Conservation (phyloP, 139 green algal species). For the Tetraselmis chui region DNA sequence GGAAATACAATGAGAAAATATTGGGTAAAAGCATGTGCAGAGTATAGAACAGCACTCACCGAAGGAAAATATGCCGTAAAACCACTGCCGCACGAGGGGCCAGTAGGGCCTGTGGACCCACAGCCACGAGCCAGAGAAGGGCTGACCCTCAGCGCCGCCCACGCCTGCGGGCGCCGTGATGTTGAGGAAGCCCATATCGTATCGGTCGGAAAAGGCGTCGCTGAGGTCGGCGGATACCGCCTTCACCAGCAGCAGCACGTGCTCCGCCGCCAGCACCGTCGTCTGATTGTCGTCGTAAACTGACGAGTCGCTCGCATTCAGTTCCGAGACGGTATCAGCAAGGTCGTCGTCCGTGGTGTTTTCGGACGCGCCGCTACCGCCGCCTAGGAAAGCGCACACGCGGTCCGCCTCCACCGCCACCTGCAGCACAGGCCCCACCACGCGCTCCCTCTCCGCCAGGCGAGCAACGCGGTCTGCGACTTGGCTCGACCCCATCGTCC, state of each 20-base stretch:
- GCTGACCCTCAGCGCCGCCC: background rate
- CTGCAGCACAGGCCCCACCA: background rate
- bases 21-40: too few relatives aligned
- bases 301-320: background rate
- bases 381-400: background rate
- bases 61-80: background rate
- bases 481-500: too few relatives aligned
- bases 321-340: too few relatives aligned
- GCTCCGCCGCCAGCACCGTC: background rate
- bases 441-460: too few relatives aligned
- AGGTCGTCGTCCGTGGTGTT: too few relatives aligned
- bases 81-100: background rate
- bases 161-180: background rate
- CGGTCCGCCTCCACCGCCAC: background rate
- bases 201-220: background rate
- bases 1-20: too few relatives aligned
- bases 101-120: background rate
- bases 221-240: background rate
- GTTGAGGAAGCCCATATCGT: background rate
- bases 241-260: background rate
- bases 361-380: too few relatives aligned
- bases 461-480: too few relatives aligned
- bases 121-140: background rate
- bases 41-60: too few relatives aligned
- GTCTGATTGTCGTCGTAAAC: background rate